phyloP scores from a whole-genome alignment of 306 rosid genomes.

The Trifolium subterraneum region DNA sequence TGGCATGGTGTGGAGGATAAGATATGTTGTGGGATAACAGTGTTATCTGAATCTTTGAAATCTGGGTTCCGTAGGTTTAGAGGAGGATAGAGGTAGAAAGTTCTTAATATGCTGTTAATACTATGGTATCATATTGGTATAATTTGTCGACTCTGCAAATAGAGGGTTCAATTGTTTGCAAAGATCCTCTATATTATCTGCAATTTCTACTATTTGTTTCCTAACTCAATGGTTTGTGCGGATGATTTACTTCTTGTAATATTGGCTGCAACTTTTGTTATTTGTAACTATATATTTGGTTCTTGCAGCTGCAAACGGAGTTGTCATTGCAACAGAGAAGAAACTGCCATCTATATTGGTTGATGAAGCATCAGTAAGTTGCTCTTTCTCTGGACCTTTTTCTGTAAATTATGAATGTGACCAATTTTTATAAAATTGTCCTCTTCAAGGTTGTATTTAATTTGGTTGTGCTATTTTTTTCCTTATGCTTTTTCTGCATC shows the following conservation, averaged over 20 bases:
- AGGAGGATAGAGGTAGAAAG: too few species aligned
- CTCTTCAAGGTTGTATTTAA: background rate
- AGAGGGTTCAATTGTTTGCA: too few species aligned
- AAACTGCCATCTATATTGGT: constrained; percentile 94
- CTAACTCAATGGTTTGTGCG: constrained; percentile 6
- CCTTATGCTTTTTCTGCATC: background rate
- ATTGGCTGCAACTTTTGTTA: constrained; percentile 21
- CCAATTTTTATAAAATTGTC: background rate
- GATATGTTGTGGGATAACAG: too few species aligned
- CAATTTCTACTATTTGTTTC: too few species aligned
- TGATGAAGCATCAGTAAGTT: constrained; percentile 86
- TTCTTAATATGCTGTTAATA: too few species aligned
- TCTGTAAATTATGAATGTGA: background rate
- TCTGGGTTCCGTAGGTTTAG: too few species aligned
- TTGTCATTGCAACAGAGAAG: constrained; percentile 96
- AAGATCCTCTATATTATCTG: too few species aligned
- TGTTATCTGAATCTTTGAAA: too few species aligned
- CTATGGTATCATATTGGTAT: too few species aligned
- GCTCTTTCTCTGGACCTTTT: background rate
- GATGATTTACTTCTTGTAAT: constrained; percentile 8
- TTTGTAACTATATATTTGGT: constrained; percentile 32
- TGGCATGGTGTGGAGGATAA: too few species aligned
- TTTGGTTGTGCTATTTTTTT: background rate
- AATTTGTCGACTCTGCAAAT: too few species aligned
- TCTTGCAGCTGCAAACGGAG: constrained; percentile 91